phyloP scores from a whole-genome alignment of 345 rosid genomes.

The Eucalyptus tenuipes region DNA sequence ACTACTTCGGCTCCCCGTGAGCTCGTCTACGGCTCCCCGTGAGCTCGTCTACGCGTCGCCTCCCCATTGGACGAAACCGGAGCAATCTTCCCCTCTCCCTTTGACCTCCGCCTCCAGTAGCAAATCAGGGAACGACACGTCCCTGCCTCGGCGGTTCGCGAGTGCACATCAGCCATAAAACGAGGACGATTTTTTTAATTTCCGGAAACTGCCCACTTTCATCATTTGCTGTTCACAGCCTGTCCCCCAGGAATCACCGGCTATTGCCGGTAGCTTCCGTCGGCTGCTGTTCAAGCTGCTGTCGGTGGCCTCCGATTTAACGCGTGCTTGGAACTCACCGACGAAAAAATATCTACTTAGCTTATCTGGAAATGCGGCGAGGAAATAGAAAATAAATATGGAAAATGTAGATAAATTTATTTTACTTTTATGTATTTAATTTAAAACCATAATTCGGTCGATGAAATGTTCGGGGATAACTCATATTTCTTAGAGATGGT shows the following conservation, averaged over 20 bases:
- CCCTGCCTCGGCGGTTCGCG: background rate
- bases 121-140: background rate
- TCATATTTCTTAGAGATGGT: background rate
- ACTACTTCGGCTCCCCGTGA: background rate
- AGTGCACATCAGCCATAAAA: background rate
- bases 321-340: background rate
- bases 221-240: slow-evolving; percentile 15
- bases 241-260: slow-evolving; percentile 12
- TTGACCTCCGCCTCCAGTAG: rapidly evolving
- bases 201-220: background rate
- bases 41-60: background rate
- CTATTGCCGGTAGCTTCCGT: slow-evolving; percentile 13
- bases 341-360: background rate
- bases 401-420: background rate
- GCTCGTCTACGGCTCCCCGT: background rate
- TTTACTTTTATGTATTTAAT: background rate
- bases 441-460: background rate
- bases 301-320: slow-evolving; percentile 24
- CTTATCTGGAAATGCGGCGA: background rate
- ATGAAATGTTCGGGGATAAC: background rate
- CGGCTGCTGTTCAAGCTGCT: background rate
- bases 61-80: rapidly evolving
- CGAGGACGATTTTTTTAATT: background rate
- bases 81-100: background rate
- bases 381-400: background rate